A percentile compares a stretch with the other conserved stretches of the same genome.
phyloP scores from a whole-genome alignment of 2,329 filamentous ascomycete species.

The Stachybotrys elegans region DNA sequence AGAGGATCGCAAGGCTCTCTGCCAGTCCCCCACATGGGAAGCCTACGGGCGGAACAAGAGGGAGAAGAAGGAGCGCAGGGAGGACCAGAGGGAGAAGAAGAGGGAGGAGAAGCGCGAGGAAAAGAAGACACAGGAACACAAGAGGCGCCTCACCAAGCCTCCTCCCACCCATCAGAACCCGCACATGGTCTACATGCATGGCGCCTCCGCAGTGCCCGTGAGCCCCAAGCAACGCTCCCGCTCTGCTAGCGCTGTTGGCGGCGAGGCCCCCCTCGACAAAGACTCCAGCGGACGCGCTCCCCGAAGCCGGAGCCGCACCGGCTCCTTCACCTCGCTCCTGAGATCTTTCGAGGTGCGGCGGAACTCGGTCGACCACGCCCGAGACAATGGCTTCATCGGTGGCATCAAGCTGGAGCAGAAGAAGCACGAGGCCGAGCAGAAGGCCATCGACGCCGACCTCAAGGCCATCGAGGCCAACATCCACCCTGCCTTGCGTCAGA shows the following conservation, averaged over 20 bases:
- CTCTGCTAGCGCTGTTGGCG: slow-evolving; percentile 20
- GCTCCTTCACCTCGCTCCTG: slow-evolving; percentile 31
- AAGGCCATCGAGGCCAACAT: slow-evolving; percentile 20
- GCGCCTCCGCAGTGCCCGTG: slow-evolving; percentile 10
- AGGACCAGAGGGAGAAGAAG: slow-evolving; percentile 32
- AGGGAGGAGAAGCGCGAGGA: slow-evolving; percentile 10
- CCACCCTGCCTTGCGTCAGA: slow-evolving; percentile 29
- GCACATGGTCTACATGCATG: slow-evolving; percentile 9
- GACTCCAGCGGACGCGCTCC: slow-evolving; percentile 12
- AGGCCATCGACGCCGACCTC: slow-evolving; percentile 18
- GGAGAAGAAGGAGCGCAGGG: slow-evolving; percentile 44
- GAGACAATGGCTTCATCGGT: slow-evolving; percentile 31
- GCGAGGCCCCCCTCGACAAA: slow-evolving; percentile 15
- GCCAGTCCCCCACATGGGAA: slow-evolving; percentile 60
- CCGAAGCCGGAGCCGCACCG: slow-evolving; percentile 27
- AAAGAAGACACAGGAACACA: slow-evolving; percentile 15
- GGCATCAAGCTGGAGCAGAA: slow-evolving; percentile 36
- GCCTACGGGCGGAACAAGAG: slow-evolving; percentile 48
- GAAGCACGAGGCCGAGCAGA: slow-evolving; percentile 26
- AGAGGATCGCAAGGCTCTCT: slow-evolving; percentile 36
- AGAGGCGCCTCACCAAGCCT: slow-evolving; percentile 25
- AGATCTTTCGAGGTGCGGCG: slow-evolving; percentile 28
- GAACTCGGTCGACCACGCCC: slow-evolving; percentile 24
- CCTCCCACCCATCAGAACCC: slow-evolving; percentile 17
- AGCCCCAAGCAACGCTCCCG: slow-evolving; percentile 14